Conservation (phyloP, 345 rosid species). For the Bruguiera sexangula region DNA sequence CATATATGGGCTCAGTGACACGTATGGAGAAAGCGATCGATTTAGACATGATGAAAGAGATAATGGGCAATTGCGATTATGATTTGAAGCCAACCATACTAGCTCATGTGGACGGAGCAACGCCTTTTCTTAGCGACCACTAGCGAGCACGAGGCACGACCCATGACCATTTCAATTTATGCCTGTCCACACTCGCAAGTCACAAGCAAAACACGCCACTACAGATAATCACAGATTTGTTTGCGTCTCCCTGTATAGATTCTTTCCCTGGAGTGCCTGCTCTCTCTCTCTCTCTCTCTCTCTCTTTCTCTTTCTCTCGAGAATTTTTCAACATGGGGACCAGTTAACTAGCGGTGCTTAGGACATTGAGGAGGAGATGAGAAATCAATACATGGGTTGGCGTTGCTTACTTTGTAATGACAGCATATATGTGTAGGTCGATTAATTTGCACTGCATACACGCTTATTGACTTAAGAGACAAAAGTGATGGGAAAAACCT, state of each 20-base stretch:
- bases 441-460: not conserved
- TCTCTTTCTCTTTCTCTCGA: not conserved
- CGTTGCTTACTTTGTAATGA: constrained; percentile 3
- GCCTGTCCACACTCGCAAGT: constrained; percentile 9
- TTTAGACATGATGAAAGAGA: not conserved
- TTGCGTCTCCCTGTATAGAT: not conserved
- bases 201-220: not conserved
- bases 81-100: constrained; percentile 30
- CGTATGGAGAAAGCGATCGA: constrained; percentile 22
- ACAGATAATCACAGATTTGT: no score
- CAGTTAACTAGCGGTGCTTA: constrained; percentile 3
- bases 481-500: not conserved
- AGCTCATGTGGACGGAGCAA: constrained; percentile 10
- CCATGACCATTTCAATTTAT: constrained; percentile 8
- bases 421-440: not conserved
- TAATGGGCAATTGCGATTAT: constrained; percentile 6
- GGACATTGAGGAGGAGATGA: not conserved
- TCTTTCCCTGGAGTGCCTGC: no score
- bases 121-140: constrained; percentile 16
- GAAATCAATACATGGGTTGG: constrained; percentile 23
- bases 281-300: not conserved
- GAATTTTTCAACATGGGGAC: constrained; percentile 32
- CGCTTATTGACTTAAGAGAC: not conserved
- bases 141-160: constrained; percentile 9
- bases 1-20: not conserved